Evolutionary conservation across 1,139 yeast genomes (phyloP), one percentile per base, ranked within the genome.

Genomic region (Groenewaldozyma auringiensis): DNA sequence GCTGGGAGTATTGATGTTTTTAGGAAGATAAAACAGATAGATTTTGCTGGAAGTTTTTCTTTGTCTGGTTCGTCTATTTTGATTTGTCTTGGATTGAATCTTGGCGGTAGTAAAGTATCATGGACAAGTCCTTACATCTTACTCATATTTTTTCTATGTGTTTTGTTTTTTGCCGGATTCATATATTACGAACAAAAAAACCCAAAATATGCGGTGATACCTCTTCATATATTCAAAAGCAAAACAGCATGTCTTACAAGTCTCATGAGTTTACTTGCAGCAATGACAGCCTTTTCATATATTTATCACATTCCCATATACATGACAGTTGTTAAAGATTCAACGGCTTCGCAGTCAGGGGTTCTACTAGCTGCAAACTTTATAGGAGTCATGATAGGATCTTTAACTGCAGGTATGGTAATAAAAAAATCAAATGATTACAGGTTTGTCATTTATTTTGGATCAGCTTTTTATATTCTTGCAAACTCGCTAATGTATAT

Each of bases 201-300:
- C 2, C 72, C 82, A 0, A 65, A 59, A 45, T 60, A 78, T 18
- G 83, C 83, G 8, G 74, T 78, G 75, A 65, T 78, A 34, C 81
- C 81, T n/a, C 60, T 76, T 40, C 55, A 68, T 33, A 57, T 76
- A 27, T 76, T 75, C 61, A 68, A 59, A 42, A 59, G 59, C 41
- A 61, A 66, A 2, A 65, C 72, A 21, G 64, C 75, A 44, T 62
- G 72, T 34, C 51, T 73, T 14, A 60, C 78, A 37, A 61, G 77
- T 25, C 40, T 62, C 1, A 72, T 74, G 47, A 71, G 71, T 48
- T 66, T 77, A 49, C 62, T 76, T 21, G 74, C 72, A 50, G 82
- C 82, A 1, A 66, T 72, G 49, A 66, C 69, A 0, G 76, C 72
- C 61, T 76, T 56, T 50, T 62, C 75, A 33, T 67, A 69, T 51